Evolutionary conservation across 1,139 yeast species (phyloP), one percentile per base, ranked within the genome.

Genomic region (Magnusiomyces tetraspermus): DNA sequence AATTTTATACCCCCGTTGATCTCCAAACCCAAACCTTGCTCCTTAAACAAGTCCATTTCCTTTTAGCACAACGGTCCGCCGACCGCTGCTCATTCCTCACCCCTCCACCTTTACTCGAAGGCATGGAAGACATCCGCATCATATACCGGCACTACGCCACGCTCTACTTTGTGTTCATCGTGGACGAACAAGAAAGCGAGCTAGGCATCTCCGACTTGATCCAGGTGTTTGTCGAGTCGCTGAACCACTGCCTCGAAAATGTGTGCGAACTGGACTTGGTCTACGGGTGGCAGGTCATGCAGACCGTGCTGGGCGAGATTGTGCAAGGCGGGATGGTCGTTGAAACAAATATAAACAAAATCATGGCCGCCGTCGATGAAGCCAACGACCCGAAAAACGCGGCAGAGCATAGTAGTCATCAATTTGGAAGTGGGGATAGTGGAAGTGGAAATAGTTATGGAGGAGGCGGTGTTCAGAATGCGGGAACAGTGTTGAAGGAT

Each of bases 321-420:
- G 85, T 92, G 1, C 98, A 92, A 66, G 98, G 97, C 30, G 99
- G 99, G 0, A 84, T 94, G 95, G 98, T 92, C n/a, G 87, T 94
- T 41, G 98, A 92, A 66, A 90, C 98, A 1, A 88, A 84, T 61
- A 87, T 89, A 28, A 68, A 73, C 42, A 79, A 86, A 58, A 89
- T 92, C 41, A 96, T 90, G n/a, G 89, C 94, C 0, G 72, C 76
- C 0, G 74, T 72, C 2, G 74, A 72, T 52, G 71, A 71, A 43
- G 72, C 72, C 26, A 71, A 71, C 53, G 59, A 60, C 15, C 71
- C 68, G n/a, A 61, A 58, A 24, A 53, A 54, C 21, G 45, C 52
- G 17, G 53, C 54, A 55, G 11, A 30, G 13, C 55, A 43, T 40
- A 56, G 59, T 4, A n/a, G n/a, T n/a, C n/a, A n/a, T n/a, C n/a